Evolutionary conservation across 495 filamentous ascomycete species (phyloP).

Genomic region (Lophiostoma macrostomum): DNA sequence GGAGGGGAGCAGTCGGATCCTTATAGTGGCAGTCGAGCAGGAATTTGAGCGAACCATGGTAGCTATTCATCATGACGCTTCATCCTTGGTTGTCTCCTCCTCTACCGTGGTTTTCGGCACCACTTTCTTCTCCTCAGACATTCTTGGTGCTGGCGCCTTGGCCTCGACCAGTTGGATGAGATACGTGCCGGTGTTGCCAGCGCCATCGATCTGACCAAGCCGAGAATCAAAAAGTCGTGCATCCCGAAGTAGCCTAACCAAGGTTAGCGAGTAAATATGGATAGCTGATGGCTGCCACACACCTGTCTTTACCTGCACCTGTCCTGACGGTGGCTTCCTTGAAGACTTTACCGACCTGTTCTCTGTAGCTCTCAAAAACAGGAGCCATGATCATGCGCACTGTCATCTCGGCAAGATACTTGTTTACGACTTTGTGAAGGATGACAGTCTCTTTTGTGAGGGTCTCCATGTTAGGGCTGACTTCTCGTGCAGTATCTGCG

Average conservation of each 20-base stretch:
- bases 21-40: no score
- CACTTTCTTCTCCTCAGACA: neutral
- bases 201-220: constrained; percentile 77
- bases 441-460: constrained; percentile 85
- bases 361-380: constrained; percentile 82
- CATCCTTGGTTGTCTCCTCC: neutral
- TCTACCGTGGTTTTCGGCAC: neutral
- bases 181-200: constrained; percentile 64
- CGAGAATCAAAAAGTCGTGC: constrained; percentile 70
- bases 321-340: constrained; percentile 62
- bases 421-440: constrained; percentile 80
- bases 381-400: constrained; percentile 85
- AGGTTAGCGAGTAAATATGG: neutral
- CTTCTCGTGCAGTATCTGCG: constrained; percentile 37
- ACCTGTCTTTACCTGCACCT: constrained; percentile 70
- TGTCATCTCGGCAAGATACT: constrained; percentile 74
- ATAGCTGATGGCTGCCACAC: constrained; percentile 31
- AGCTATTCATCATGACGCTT: no score
- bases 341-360: constrained; percentile 76
- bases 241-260: constrained; percentile 71
- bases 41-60: no score
- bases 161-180: constrained; percentile 64
- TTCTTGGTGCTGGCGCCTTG: constrained; percentile 44
- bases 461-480: constrained; percentile 84
- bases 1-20: no score